These are phyloP conservation scores for Senna tora DNA, from an alignment of 306 rosid species.

Conservation along the genomic window DNA sequence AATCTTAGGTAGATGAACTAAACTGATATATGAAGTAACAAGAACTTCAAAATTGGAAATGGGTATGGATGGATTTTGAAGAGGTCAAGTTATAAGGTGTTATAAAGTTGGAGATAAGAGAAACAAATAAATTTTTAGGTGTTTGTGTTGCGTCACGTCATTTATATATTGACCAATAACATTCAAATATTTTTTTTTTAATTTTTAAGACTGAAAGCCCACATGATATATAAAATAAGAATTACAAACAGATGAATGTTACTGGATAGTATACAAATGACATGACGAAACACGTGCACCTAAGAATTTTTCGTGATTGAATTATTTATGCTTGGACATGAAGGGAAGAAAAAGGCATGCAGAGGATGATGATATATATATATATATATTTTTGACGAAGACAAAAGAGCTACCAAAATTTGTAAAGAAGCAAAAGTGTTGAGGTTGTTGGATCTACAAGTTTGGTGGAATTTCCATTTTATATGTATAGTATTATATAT, in stretches of 20 bases:
- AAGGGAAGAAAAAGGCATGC: slow-evolving; percentile 44
- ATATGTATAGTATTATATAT: neutral
- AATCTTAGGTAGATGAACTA: neutral
- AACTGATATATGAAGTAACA: no score
- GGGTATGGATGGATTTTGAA: slow-evolving; percentile 20
- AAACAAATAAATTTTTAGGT: no score
- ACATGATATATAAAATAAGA: no score
- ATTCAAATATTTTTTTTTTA: no score
- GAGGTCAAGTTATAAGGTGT: slow-evolving; percentile 21
- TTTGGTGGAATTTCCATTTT: slow-evolving; percentile 42
- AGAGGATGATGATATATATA: slow-evolving; percentile 14
- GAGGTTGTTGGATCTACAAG: slow-evolving; percentile 53
- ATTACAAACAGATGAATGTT: no score
- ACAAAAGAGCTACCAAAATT: slow-evolving; percentile 52
- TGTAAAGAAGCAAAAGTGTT: slow-evolving; percentile 51
- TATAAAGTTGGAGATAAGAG: slow-evolving; percentile 21
- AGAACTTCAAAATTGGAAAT: neutral
- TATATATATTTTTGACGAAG: no score
- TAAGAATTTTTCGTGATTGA: no score
- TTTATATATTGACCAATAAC: no score
- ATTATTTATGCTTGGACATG: slow-evolving; percentile 50
- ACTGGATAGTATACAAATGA: no score
- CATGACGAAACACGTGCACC: no score
- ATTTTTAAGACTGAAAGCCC: no score
- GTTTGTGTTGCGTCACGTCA: no score